Evolutionary conservation across 1,139 yeast species (phyloP), one percentile per base, ranked within the genome.

Genomic region (Debaryomyces fabryi): DNA sequence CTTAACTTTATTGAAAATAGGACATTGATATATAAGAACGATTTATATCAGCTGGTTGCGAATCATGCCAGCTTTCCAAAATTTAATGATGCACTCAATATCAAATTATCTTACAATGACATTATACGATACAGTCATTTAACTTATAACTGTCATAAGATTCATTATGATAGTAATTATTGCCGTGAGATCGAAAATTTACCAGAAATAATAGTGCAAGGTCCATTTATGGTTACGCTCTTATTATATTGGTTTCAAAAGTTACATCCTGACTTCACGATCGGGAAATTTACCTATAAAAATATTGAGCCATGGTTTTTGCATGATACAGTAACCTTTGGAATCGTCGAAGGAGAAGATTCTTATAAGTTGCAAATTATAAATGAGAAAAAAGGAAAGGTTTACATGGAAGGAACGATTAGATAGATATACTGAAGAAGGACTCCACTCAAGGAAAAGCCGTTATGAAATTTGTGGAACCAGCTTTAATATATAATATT

Each of bases 91-190:
- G 21, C 39, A 3, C 24, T 27, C 9, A 36, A 33, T 15, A 41
- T 42, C 21, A 37, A 21, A 21, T 21, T 49, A 24, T 40, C 48
- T 13, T 20, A 45, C 2, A 30, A 47, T 16, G 54, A 54, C 10
- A 43, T 56, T 24, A 33, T 51, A 34, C 71, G 90, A 51, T 89
- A 83, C 66, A 84, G 93, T 39, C 85, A 87, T 32, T 65, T 92
- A 48, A 85, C 95, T 0, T 83, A 83, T 67, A 93, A 93, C 62
- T 75, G 93, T 5, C 99, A 93, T 64, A 78, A 79, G 49, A 88
- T 93, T 39, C 99, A 93, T 64, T 82, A 82, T 62, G 88, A 88
- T 59, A 65, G 67, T 2, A 57, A 56, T 0, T 88, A 88, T 60
- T 75, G 88, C 23, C 60, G 53, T 5, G 48, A 62, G 0, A 59